Conservation (phyloP, 2,329 filamentous ascomycete genomes). For the Botrytis cinerea region DNA sequence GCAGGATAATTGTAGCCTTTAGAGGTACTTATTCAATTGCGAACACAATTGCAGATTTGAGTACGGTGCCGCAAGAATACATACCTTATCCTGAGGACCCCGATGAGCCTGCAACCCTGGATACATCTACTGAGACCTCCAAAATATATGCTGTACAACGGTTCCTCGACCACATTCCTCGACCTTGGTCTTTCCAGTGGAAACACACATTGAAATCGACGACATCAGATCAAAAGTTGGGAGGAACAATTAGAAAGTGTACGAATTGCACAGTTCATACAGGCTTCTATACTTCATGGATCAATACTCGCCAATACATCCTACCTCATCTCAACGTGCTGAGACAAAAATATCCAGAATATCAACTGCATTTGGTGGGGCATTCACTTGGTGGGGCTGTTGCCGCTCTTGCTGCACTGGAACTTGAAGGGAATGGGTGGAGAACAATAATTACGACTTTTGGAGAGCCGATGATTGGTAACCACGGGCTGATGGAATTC, state of each 20-base stretch:
- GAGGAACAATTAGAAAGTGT: conserved; percentile 54
- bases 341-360: conserved; percentile 63
- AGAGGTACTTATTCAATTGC: conserved; percentile 92
- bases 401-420: conserved; percentile 81
- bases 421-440: conserved; percentile 75
- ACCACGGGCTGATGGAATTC: conserved; percentile 51
- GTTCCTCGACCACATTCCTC: background rate
- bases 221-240: background rate
- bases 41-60: conserved; percentile 88
- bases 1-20: conserved; percentile 80
- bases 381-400: conserved; percentile 91
- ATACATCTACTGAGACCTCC: background rate
- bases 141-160: background rate
- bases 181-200: background rate
- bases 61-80: conserved; percentile 86
- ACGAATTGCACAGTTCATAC: conserved; percentile 88
- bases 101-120: conserved; percentile 36
- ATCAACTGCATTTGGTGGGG: conserved; percentile 77
- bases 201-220: background rate
- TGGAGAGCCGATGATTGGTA: conserved; percentile 76
- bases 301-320: conserved; percentile 68
- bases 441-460: conserved; percentile 82
- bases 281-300: conserved; percentile 87
- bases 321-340: conserved; percentile 65
- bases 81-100: conserved; percentile 70